Evolutionary conservation across 805 yeast genomes (phyloP).

Genomic region (Starmerella asiatica): DNA sequence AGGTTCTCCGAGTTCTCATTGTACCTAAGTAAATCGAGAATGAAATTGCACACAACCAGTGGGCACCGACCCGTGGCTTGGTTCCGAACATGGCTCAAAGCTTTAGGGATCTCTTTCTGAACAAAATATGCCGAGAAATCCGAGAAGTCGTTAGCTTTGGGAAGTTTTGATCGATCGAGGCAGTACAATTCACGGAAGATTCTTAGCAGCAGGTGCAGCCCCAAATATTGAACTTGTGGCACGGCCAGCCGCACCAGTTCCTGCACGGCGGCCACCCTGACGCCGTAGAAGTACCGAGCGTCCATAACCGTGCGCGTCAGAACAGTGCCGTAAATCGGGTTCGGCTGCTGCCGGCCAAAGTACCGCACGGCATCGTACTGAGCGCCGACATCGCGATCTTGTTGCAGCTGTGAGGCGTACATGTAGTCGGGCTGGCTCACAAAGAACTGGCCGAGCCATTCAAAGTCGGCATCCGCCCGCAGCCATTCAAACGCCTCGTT

Average conservation of each 20-base stretch:
- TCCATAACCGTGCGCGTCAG: conserved; percentile 74
- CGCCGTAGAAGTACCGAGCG: conserved; percentile 71
- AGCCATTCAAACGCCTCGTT: conserved; percentile 96
- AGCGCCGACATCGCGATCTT: conserved; percentile 93
- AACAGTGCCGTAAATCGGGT: conserved; percentile 56
- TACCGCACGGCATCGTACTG: conserved; percentile 70
- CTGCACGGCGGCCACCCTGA: conserved; percentile 72
- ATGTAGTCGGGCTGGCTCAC: conserved; percentile 87
- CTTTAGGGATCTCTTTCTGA: conserved; percentile 52
- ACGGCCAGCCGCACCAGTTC: conserved; percentile 61
- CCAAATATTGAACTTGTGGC: conserved; percentile 50
- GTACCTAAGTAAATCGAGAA: conserved; percentile 60
- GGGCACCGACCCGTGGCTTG: conserved; percentile 47
- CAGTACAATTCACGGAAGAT: conserved; percentile 63
- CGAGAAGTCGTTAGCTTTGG: conserved; percentile 68
- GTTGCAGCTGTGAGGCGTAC: conserved; percentile 86
- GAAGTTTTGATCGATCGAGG: conserved; percentile 49
- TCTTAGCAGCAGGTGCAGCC: conserved; percentile 55
- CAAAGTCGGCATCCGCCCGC: conserved; percentile 93
- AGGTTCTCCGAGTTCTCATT: conserved; percentile 75
- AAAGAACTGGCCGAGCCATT: conserved; percentile 78
- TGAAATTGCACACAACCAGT: conserved; percentile 42
- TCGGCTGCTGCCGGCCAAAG: conserved; percentile 58
- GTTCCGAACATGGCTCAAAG: conserved; percentile 49
- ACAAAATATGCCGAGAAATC: conserved; percentile 57